Base-by-base conservation (phyloP, 306 rosid genomes). In the Morella rubra region DNA sequence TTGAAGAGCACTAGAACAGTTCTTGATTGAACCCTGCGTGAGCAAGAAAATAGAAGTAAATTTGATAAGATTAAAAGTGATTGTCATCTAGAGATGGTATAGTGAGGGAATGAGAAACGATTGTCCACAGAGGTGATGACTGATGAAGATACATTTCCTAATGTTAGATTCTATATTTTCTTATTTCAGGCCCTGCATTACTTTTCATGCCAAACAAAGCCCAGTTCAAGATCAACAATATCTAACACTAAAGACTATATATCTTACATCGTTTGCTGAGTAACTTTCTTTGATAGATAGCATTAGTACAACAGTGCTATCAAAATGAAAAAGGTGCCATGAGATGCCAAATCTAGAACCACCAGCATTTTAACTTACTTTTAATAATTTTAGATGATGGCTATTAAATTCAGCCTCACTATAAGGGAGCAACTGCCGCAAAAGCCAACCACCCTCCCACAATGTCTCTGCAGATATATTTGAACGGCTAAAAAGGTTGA, bases 401-500 rank as follows among this genome's bases (percentile, higher is more conserved):
- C 84, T 82, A 77, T 83, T 92, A 71, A 94, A 88, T 74, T 94
- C 97, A 70, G 91, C 88, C 80, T 89, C 95, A 12, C 93, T 88
- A 79, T 90, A 88, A 71, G 98, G 97, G 80, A 92, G 87, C 87
- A 94, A 80, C 93, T 92, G 98, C 59, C 96, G 91, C 88, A 94
- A 84, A 84, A 95, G 98, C 98, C 98, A 95, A 77, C 97, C 98
- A 32, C 97, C 98, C 65, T 92, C 93, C 98, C 98, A 95, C 80
- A 92, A 79, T 72, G 91, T 84, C 81, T 90, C 96, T 22, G 98
- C 91, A 74, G 98, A 90, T 81, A 95, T 77, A 79, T 86, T 92
- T 72, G 96, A 85, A 76, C 97, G 96, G 81, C 93, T 85, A 73
- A 89, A 90, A 58, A 95, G 93, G 86, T 81, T 87, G 73, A 92